These are phyloP conservation scores for Trametes meyenii DNA, from an alignment of 768 basidiomycete genomes.

Conservation along the genomic window DNA sequence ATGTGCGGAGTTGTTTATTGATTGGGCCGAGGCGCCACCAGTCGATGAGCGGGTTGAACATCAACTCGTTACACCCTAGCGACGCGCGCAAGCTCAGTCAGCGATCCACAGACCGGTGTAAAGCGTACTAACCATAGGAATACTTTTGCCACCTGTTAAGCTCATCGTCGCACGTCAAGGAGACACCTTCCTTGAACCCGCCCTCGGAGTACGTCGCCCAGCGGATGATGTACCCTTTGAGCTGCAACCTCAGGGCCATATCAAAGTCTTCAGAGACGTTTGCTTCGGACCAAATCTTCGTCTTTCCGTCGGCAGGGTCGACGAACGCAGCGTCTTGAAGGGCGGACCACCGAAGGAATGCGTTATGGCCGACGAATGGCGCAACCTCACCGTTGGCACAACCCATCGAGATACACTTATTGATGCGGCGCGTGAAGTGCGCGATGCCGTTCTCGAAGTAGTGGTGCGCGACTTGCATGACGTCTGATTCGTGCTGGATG, in stretches of 20 bases:
- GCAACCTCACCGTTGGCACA: conserved; percentile 82
- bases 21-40: conserved; percentile 86
- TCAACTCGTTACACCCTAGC: conserved; percentile 70
- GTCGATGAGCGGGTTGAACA: conserved; percentile 80
- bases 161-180: conserved; percentile 87
- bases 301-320: conserved; percentile 62
- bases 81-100: conserved; percentile 1
- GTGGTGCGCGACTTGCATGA: conserved; percentile 88
- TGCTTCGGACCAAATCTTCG: conserved; percentile 81
- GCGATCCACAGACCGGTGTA: too few relatives aligned
- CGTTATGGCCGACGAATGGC: conserved; percentile 87
- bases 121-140: conserved; percentile 66
- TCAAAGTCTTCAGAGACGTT: conserved; percentile 87
- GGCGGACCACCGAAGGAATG: conserved; percentile 88
- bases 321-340: conserved; percentile 83
- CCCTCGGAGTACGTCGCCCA: conserved; percentile 87
- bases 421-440: conserved; percentile 86
- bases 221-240: conserved; percentile 72
- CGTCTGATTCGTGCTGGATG: conserved; percentile 91
- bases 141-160: conserved; percentile 94
- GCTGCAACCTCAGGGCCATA: conserved; percentile 70
- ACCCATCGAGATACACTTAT: conserved; percentile 78
- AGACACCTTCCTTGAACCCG: conserved; percentile 91
- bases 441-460: conserved; percentile 92
- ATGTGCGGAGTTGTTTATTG: conserved; percentile 75